Base-by-base conservation (phyloP, 352 stramenopile genomes). In the Aphanomyces euteiches region DNA sequence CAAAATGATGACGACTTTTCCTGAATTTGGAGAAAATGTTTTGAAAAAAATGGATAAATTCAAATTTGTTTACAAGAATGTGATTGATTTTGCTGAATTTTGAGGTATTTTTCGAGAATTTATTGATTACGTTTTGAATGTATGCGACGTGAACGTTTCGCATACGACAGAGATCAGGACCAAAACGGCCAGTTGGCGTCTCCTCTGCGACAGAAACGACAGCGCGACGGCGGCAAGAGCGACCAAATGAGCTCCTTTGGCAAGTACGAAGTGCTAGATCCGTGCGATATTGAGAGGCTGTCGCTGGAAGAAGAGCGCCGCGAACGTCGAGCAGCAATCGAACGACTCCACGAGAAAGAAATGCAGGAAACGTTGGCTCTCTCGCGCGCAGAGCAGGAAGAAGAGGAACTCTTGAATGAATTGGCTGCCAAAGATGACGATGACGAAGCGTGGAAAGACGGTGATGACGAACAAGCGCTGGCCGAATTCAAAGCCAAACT, bases 361-460 rank as follows among this genome's bases (percentile, higher is more conserved):
- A 47, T 70, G n/a, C 45, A 70, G 39, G 64, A 47, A 3, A 56
- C 40, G 17, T 39, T 63, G 34, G 64, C 64, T 7, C 45, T 70
- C 40, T 70, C 64, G n/a, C 38, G 28, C 15, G 64, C 64, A 36
- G 64, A 70, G 40, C 34, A 60, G 38, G 21, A 41, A 13, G 43
- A 70, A 36, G 47, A 50, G 8, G 64, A 70, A 53, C 48, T 39
- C 38, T 63, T 70, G 21, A 45, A 70, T 15, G n/a, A n/a, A 59
- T 17, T 45, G 54, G 47, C 64, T 5, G 38, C 47, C 5, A 36
- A 59, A 10, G 64, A 70, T 36, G 64, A 50, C 34, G 64, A 70
- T 36, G 64, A 60, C 5, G 39, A 54, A 5, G n/a, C 12, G n/a
- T 56, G 64, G n/a, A 43, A 53, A n/a, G 43, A 60, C 17, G 28